Conservation (phyloP, 108 stramenopile species). For the Skeletonema menzelii region DNA sequence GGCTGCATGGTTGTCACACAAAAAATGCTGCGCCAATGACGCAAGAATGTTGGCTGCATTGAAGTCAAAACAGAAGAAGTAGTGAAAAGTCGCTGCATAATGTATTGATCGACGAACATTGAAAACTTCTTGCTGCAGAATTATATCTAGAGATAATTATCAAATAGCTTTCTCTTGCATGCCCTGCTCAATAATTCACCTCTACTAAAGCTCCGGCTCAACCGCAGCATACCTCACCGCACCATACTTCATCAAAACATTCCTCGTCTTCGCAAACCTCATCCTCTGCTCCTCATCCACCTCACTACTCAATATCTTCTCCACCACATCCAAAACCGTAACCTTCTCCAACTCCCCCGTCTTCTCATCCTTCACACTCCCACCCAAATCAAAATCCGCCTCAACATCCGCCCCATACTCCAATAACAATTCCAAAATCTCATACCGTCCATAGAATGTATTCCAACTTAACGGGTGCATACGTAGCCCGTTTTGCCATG, state of each 20-base stretch:
- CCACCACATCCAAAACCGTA: slow-evolving; percentile 73
- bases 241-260: slow-evolving; percentile 49
- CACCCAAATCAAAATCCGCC: slow-evolving; percentile 72
- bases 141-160: too few species aligned
- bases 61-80: too few species aligned
- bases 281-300: slow-evolving; percentile 45
- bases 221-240: slow-evolving; percentile 37
- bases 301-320: slow-evolving; percentile 44
- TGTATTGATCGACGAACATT: too few species aligned
- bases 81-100: too few species aligned
- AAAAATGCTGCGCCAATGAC: too few species aligned
- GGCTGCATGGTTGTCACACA: neutral
- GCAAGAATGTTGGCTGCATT: too few species aligned
- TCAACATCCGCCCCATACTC: slow-evolving; percentile 77
- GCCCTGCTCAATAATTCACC: neutral
- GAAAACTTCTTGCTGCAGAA: too few species aligned
- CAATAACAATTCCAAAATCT: slow-evolving; percentile 62
- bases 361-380: neutral
- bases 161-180: too few species aligned
- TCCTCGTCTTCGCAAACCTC: slow-evolving; percentile 56
- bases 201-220: slow-evolving; percentile 36
- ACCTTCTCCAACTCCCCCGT: slow-evolving; percentile 19
- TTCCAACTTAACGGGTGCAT: slow-evolving; percentile 89
- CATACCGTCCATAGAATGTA: slow-evolving; percentile 72
- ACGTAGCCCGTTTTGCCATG: slow-evolving; percentile 64